These are phyloP conservation scores for Epicoccum nigrum DNA, from an alignment of 2,329 filamentous ascomycete genomes.

Conservation along the genomic window DNA sequence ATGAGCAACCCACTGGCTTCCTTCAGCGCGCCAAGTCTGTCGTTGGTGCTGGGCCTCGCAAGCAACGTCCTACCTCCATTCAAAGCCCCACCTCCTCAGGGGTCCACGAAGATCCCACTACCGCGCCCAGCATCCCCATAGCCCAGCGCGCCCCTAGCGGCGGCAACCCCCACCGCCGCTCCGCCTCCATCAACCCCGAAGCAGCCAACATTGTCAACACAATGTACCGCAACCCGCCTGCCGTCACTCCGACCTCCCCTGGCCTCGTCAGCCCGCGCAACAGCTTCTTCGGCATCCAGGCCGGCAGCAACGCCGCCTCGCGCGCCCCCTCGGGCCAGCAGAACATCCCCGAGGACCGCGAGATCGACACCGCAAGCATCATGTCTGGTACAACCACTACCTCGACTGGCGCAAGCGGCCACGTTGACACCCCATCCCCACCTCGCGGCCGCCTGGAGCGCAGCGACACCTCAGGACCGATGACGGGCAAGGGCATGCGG, in stretches of 20 bases:
- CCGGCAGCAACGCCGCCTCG: slow-evolving; percentile 49
- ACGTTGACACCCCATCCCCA: slow-evolving; percentile 51
- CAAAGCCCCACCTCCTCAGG: slow-evolving; percentile 27
- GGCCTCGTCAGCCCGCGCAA: slow-evolving; percentile 45
- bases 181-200: slow-evolving; percentile 51
- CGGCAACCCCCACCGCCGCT: slow-evolving; percentile 49
- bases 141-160: slow-evolving; percentile 53
- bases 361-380: slow-evolving; percentile 33
- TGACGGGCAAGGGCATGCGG: slow-evolving; percentile 72
- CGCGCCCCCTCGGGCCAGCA: slow-evolving; percentile 44
- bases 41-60: slow-evolving; percentile 50
- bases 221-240: slow-evolving; percentile 75
- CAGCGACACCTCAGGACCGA: slow-evolving; percentile 46
- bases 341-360: slow-evolving; percentile 42
- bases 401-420: slow-evolving; percentile 31
- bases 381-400: slow-evolving; percentile 17
- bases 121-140: slow-evolving; percentile 78
- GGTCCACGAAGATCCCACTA: slow-evolving; percentile 67
- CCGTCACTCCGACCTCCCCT: slow-evolving; percentile 53
- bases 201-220: slow-evolving; percentile 81
- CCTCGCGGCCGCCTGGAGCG: slow-evolving; percentile 63
- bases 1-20: slow-evolving; percentile 54
- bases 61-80: slow-evolving; percentile 54
- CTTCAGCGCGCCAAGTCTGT: slow-evolving; percentile 67
- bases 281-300: slow-evolving; percentile 55